phyloP scores from a whole-genome alignment of 768 basidiomycete genomes.

The Tephrocybe sp. region DNA sequence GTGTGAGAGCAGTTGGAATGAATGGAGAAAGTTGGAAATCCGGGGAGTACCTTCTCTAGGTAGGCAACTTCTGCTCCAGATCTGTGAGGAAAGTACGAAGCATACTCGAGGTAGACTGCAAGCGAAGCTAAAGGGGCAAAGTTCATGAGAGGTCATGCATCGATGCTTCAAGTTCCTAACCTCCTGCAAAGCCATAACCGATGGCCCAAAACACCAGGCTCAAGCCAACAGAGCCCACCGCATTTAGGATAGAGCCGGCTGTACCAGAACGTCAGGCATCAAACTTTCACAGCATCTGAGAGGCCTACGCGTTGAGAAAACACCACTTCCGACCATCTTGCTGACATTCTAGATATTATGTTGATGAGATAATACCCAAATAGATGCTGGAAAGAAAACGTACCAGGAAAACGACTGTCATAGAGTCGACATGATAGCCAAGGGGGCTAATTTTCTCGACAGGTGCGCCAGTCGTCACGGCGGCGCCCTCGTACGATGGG shows the following conservation, averaged over 20 bases:
- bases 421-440: constrained; percentile 32
- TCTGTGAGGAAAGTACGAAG: constrained; percentile 47
- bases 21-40: not conserved
- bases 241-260: constrained; percentile 36
- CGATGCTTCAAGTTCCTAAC: constrained; percentile 15
- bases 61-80: constrained; percentile 52
- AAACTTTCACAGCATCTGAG: not conserved
- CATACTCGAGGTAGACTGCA: constrained; percentile 43
- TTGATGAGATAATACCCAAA: not conserved
- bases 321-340: constrained; percentile 40
- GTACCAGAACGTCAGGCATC: not conserved
- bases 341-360: constrained; percentile 27
- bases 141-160: not conserved
- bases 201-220: constrained; percentile 42
- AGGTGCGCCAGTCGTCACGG: constrained; percentile 28
- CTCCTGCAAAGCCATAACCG: constrained; percentile 34
- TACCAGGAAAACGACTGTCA: constrained; percentile 17
- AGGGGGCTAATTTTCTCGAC: constrained; percentile 33
- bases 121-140: constrained; percentile 25
- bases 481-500: constrained; percentile 28
- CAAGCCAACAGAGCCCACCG: constrained; percentile 37
- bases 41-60: constrained; percentile 34
- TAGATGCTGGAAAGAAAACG: not conserved
- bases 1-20: not conserved
- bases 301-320: constrained; percentile 30